Conservation (phyloP, 2,329 filamentous ascomycete species). For the Daldinia sp. region DNA sequence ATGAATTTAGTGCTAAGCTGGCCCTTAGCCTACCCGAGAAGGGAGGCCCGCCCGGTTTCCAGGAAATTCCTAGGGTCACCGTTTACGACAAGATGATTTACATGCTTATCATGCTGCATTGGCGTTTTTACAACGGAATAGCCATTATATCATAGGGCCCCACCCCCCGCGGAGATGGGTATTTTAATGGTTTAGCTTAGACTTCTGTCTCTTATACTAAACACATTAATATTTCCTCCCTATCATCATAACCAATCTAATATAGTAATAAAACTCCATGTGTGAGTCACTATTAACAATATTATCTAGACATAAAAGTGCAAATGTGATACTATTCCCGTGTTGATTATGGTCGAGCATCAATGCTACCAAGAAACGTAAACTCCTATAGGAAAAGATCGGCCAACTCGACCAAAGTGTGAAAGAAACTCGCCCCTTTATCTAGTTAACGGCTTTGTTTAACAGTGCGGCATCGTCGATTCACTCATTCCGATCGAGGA, state of each 20-base stretch:
- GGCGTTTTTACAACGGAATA: conserved; percentile 49
- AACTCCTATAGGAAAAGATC: too few species aligned
- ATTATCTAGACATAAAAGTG: too few species aligned
- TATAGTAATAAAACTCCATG: too few species aligned
- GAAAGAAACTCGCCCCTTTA: not conserved
- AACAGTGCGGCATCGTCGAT: too few species aligned
- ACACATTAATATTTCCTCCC: not conserved
- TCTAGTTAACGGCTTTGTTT: not conserved
- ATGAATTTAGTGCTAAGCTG: not conserved
- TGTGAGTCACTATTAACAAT: too few species aligned
- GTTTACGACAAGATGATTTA: conserved; percentile 53
- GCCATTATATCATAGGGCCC: conserved; percentile 2
- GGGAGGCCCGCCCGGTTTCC: conserved; percentile 47
- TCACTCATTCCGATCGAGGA: not conserved
- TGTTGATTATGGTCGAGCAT: too few species aligned
- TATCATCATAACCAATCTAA: not conserved
- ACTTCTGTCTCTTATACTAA: not conserved
- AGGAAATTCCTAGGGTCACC: conserved; percentile 52
- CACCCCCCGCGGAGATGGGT: too few species aligned
- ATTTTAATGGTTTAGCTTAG: not conserved
- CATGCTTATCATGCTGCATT: conserved; percentile 55
- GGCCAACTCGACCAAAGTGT: too few species aligned
- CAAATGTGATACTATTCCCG: too few species aligned
- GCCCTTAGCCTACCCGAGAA: not conserved
- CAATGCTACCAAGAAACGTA: too few species aligned